phyloP scores from a whole-genome alignment of 129 eudicot species.

The Centella asiatica region DNA sequence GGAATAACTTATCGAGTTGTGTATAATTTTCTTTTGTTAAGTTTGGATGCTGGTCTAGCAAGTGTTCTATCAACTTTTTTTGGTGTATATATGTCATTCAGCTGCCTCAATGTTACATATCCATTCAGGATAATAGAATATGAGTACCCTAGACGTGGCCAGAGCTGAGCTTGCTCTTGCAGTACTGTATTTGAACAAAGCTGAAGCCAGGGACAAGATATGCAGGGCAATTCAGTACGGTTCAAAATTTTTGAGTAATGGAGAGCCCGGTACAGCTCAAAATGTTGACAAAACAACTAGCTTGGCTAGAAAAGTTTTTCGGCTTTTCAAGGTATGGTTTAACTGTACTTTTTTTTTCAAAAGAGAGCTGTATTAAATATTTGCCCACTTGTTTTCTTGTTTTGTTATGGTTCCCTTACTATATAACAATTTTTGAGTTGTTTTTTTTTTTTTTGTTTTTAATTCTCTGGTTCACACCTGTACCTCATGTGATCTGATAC shows the following conservation, averaged over 20 bases:
- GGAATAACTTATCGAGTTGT: no score
- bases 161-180: slow-evolving; percentile 89
- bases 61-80: neutral
- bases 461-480: no score
- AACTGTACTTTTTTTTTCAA: neutral
- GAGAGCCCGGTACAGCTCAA: slow-evolving; percentile 96
- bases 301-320: slow-evolving; percentile 96
- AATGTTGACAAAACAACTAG: slow-evolving; percentile 88
- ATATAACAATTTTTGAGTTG: no score
- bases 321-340: slow-evolving; percentile 75
- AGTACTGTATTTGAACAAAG: slow-evolving; percentile 85
- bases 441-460: no score
- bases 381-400: neutral
- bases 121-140: slow-evolving; percentile 8
- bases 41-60: neutral
- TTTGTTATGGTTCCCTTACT: neutral
- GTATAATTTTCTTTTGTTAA: neutral
- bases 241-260: slow-evolving; percentile 86
- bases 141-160: slow-evolving; percentile 79
- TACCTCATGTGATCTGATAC: neutral
- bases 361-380: neutral
- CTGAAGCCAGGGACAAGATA: slow-evolving; percentile 97
- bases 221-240: slow-evolving; percentile 99
- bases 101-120: slow-evolving; percentile 7
- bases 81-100: neutral